These are phyloP conservation scores for Leptographium procerum DNA, from an alignment of 2,329 filamentous ascomycete genomes.

Conservation along the genomic window DNA sequence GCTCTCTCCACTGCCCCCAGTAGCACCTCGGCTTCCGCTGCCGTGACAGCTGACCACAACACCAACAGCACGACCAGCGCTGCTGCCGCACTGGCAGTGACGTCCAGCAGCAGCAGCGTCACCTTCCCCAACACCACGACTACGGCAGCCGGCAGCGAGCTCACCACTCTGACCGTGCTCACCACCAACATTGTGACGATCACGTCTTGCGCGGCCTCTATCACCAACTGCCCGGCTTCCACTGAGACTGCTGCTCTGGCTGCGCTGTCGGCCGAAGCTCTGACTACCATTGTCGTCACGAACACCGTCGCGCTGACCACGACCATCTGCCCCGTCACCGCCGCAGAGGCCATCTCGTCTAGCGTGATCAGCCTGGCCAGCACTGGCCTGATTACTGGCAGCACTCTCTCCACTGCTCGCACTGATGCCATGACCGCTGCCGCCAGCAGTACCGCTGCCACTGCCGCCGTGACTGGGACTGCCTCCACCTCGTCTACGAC, in stretches of 20 bases:
- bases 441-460: conserved; percentile 17
- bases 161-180: conserved; percentile 30
- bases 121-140: neutral
- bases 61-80: conserved; percentile 6
- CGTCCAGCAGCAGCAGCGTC: conserved; percentile 17
- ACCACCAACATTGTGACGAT: conserved; percentile 28
- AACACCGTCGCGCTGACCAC: conserved; percentile 26
- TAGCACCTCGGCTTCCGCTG: neutral
- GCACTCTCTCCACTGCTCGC: conserved; percentile 26
- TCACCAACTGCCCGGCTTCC: conserved; percentile 16
- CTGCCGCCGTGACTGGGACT: neutral
- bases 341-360: conserved; percentile 25
- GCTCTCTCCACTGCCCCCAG: conserved; percentile 25
- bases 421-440: conserved; percentile 18
- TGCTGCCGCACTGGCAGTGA: conserved; percentile 24
- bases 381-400: conserved; percentile 22
- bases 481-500: conserved; percentile 11
- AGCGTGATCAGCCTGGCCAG: conserved; percentile 21
- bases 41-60: conserved; percentile 16
- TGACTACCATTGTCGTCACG: conserved; percentile 24
- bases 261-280: conserved; percentile 11
- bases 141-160: conserved; percentile 3
- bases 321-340: conserved; percentile 30
- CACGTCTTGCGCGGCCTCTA: conserved; percentile 15
- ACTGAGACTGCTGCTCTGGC: conserved; percentile 25